phyloP scores from a whole-genome alignment of 2,329 filamentous ascomycete genomes.

The Pseudocercospora fijiensis region DNA sequence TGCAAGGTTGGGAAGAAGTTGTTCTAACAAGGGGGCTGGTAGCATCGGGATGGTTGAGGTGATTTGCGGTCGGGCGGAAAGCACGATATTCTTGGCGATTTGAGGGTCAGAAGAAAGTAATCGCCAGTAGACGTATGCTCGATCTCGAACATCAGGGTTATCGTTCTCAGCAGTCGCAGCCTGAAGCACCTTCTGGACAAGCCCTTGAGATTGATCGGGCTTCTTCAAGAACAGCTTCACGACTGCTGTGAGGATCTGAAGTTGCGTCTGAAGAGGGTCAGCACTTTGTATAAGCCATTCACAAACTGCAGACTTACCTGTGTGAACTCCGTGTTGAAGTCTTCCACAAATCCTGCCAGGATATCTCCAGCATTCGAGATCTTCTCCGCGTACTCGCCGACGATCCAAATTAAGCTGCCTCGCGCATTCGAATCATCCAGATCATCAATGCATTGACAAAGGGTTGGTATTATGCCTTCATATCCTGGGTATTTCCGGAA shows the following conservation, averaged over 20 bases:
- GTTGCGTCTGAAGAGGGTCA: slow-evolving; percentile 69
- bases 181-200: slow-evolving; percentile 94
- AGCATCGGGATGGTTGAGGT: slow-evolving; percentile 90
- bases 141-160: slow-evolving; percentile 94
- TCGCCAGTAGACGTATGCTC: slow-evolving; percentile 98
- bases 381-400: slow-evolving; percentile 98
- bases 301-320: slow-evolving; percentile 58
- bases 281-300: slow-evolving; percentile 11
- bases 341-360: slow-evolving; percentile 83
- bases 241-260: slow-evolving; percentile 94
- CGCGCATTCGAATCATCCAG: slow-evolving; percentile 90
- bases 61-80: slow-evolving; percentile 93
- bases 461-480: slow-evolving; percentile 92
- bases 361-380: slow-evolving; percentile 99
- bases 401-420: slow-evolving; percentile 95
- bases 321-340: slow-evolving; percentile 93
- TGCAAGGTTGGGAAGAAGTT: slow-evolving; percentile 86
- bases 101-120: slow-evolving; percentile 88
- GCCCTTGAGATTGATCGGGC: slow-evolving; percentile 81
- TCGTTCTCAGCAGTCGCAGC: slow-evolving; percentile 91
- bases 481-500: slow-evolving; percentile 97
- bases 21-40: slow-evolving; percentile 77
- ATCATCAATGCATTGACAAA: slow-evolving; percentile 96
- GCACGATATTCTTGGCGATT: slow-evolving; percentile 85
- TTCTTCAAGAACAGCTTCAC: slow-evolving; percentile 98